Conservation (phyloP, 108 stramenopile genomes). For the Asterionellopsis glacialis region DNA sequence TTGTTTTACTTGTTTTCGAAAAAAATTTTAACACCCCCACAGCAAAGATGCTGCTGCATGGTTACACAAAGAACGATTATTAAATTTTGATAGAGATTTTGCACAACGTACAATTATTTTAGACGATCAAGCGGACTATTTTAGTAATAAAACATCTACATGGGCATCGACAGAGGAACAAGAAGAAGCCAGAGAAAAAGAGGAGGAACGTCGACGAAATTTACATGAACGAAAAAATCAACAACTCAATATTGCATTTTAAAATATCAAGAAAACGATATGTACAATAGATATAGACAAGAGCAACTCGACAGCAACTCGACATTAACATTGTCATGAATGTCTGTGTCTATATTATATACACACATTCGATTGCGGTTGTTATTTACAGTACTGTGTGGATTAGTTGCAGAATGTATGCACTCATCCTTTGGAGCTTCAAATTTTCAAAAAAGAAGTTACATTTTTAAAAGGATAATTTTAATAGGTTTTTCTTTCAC, state of each 20-base stretch:
- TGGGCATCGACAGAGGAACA: slow-evolving; percentile 45
- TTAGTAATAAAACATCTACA: slow-evolving; percentile 12
- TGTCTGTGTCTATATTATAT: too few relatives aligned
- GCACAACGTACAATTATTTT: slow-evolving; percentile 36
- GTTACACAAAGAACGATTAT: slow-evolving; percentile 42
- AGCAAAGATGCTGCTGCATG: slow-evolving; percentile 9
- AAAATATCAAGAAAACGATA: not conserved
- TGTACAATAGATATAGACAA: too few relatives aligned
- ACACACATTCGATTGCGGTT: too few relatives aligned
- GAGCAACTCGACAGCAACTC: too few relatives aligned
- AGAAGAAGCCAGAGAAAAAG: slow-evolving; percentile 24
- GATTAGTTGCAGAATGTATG: too few relatives aligned
- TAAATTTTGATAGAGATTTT: slow-evolving; percentile 46
- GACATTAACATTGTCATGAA: too few relatives aligned
- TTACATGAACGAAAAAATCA: slow-evolving; percentile 24
- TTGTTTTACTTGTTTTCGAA: too few relatives aligned
- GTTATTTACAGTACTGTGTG: too few relatives aligned
- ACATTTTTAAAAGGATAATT: too few relatives aligned
- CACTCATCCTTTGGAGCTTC: too few relatives aligned
- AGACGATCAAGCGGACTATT: slow-evolving; percentile 64
- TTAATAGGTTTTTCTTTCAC: too few relatives aligned
- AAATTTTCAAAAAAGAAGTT: too few relatives aligned
- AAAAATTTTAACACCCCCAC: not conserved
- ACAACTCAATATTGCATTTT: slow-evolving; percentile 25
- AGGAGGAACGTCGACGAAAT: slow-evolving; percentile 15